Percentiles rank a stretch among this genome's conserved stretches.
Evolutionary conservation across 192 early-diverging fungal species (phyloP).

Genomic region (Borealophlyctis nickersoniae): DNA sequence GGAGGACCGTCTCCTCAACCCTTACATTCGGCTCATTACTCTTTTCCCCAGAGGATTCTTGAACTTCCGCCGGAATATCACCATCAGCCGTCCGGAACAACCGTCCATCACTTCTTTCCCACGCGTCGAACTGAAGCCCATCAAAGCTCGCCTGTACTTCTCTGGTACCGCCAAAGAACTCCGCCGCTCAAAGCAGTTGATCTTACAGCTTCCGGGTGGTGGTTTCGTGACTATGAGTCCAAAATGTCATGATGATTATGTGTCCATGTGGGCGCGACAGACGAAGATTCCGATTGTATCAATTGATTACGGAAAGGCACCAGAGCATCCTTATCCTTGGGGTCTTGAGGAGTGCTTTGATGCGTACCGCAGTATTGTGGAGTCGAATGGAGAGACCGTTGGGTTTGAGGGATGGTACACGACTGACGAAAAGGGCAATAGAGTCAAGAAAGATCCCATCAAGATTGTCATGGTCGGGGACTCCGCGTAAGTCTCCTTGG

Average conservation of each 20-base stretch:
- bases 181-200: constrained; percentile 23
- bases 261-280: constrained; percentile 73
- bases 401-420: constrained; percentile 65
- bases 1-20: constrained; percentile 77
- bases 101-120: constrained; percentile 45
- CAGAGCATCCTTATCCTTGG: constrained; percentile 92
- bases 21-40: constrained; percentile 54
- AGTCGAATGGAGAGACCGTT: constrained; percentile 72
- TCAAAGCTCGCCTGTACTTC: constrained; percentile 46
- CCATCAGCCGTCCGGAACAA: constrained; percentile 33
- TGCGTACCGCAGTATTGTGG: constrained; percentile 70
- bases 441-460: constrained; percentile 47
- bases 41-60: constrained; percentile 39
- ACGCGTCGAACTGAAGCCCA: constrained; percentile 17
- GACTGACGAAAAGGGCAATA: constrained; percentile 21
- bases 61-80: constrained; percentile 39
- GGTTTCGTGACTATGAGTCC: constrained; percentile 93
- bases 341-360: constrained; percentile 90
- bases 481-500: constrained; percentile 72
- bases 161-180: constrained; percentile 34
- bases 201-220: constrained; percentile 62
- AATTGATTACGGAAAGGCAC: constrained; percentile 92
- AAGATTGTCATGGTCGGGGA: constrained; percentile 82
- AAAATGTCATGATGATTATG: constrained; percentile 78
- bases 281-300: constrained; percentile 71